A percentile compares a stretch with the other conserved stretches of the same genome.
These are phyloP conservation scores for Geranium rotundifolium DNA, from an alignment of 345 rosid genomes.

Conservation along the genomic window DNA sequence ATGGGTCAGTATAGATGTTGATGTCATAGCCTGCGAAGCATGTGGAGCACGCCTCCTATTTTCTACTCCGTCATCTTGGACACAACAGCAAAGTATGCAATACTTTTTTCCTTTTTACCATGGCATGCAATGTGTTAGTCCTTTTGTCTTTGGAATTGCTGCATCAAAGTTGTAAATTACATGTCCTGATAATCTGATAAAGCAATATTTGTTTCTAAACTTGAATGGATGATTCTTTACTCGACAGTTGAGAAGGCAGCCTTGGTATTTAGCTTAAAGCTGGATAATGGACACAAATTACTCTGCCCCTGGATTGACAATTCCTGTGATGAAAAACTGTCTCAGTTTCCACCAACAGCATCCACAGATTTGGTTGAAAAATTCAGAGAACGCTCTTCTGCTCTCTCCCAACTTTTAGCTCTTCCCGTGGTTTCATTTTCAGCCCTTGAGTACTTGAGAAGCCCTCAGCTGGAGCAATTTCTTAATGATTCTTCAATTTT, in stretches of 20 bases:
- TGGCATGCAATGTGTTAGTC: not conserved
- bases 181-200: not conserved
- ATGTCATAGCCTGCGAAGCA: constrained; percentile 75
- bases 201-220: constrained; percentile 1
- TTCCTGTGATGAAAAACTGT: constrained; percentile 70
- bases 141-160: too few relatives aligned
- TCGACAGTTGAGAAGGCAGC: constrained; percentile 83
- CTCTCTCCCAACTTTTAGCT: constrained; percentile 45
- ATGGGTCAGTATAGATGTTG: constrained; percentile 78
- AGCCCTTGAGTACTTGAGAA: constrained; percentile 56
- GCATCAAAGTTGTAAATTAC: not conserved
- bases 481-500: constrained; percentile 34
- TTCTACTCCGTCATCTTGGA: constrained; percentile 79
- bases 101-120: constrained; percentile 10
- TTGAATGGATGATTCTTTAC: constrained; percentile 11
- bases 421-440: constrained; percentile 69
- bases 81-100: constrained; percentile 64
- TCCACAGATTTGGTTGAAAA: constrained; percentile 56
- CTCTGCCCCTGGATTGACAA: constrained; percentile 82
- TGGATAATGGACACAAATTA: constrained; percentile 71
- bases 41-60: constrained; percentile 80
- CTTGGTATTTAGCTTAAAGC: constrained; percentile 75
- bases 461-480: constrained; percentile 54
- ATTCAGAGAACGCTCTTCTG: constrained; percentile 44
- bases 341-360: constrained; percentile 71